Conservation (phyloP, 768 basidiomycete genomes). For the Kwoniella dendrophila region DNA sequence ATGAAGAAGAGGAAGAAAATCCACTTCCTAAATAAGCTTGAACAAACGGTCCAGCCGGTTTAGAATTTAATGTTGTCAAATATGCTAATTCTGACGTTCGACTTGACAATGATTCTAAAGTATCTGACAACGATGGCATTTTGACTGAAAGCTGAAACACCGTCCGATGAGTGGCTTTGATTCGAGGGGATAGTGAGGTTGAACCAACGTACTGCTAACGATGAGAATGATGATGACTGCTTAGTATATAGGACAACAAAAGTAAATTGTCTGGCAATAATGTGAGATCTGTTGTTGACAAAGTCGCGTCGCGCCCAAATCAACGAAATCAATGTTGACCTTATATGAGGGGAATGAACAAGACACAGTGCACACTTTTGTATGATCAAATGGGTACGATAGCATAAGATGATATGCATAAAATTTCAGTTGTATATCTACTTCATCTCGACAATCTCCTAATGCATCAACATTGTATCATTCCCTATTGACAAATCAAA, state of each 20-base stretch:
- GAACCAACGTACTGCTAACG: no score
- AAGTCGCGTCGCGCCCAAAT: no score
- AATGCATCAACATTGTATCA: no score
- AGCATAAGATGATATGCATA: neutral
- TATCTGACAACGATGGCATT: slow-evolving; percentile 45
- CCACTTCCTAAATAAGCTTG: slow-evolving; percentile 34
- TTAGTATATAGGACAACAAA: no score
- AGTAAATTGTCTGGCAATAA: no score
- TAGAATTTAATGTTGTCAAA: slow-evolving; percentile 30
- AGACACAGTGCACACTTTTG: no score
- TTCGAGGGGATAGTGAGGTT: no score
- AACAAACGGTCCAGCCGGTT: slow-evolving; percentile 37
- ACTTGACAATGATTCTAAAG: slow-evolving; percentile 28
- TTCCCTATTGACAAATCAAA: neutral
- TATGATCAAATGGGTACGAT: neutral
- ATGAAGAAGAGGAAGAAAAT: slow-evolving; percentile 9
- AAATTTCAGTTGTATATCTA: neutral
- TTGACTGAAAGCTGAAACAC: neutral
- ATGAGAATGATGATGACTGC: no score
- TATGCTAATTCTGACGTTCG: slow-evolving; percentile 36
- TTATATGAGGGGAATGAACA: slow-evolving; percentile 10
- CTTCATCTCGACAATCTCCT: no score
- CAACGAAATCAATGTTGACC: slow-evolving; percentile 10
- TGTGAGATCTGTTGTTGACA: no score
- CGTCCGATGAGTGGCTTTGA: neutral